Conservation (phyloP, 345 rosid genomes). For the Physaria fendleri region DNA sequence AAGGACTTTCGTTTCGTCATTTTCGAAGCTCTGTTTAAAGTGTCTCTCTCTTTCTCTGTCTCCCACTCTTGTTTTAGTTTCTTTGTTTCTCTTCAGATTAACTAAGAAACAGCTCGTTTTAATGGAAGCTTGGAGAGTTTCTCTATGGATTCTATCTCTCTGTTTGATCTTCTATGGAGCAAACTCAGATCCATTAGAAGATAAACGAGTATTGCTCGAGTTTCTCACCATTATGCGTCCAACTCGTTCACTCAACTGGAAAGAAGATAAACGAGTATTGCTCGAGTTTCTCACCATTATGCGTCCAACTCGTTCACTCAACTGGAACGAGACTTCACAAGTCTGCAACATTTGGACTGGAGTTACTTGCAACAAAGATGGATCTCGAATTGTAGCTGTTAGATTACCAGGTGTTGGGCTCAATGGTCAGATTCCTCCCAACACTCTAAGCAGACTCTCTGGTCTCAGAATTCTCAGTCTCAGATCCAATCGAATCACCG, state of each 20-base stretch:
- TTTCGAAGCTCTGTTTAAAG: conserved; percentile 25
- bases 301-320: conserved; percentile 57
- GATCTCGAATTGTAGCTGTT: conserved; percentile 56
- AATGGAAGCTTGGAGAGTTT: conserved; percentile 29
- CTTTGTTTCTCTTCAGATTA: not conserved
- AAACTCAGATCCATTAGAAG: conserved; percentile 52
- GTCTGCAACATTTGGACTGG: conserved; percentile 80
- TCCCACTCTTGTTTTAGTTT: conserved; percentile 12
- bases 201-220: conserved; percentile 81
- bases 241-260: conserved; percentile 73
- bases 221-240: conserved; percentile 52
- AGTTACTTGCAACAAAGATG: conserved; percentile 60
- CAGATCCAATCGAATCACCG: conserved; percentile 71
- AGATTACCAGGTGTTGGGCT: conserved; percentile 89
- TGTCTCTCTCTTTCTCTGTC: conserved; percentile 10
- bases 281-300: conserved; percentile 59
- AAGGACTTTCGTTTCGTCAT: conserved; percentile 19
- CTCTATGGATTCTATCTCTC: conserved; percentile 23
- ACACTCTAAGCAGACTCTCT: conserved; percentile 73
- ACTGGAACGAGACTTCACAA: conserved; percentile 56
- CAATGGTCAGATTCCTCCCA: conserved; percentile 67
- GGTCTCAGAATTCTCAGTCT: conserved; percentile 71
- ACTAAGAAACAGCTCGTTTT: conserved; percentile 56
- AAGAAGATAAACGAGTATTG: conserved; percentile 61
- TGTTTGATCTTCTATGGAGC: conserved; percentile 27